These are phyloP conservation scores for Cyclostephanos invisitatus DNA, from an alignment of 108 stramenopile species.

Conservation along the genomic window DNA sequence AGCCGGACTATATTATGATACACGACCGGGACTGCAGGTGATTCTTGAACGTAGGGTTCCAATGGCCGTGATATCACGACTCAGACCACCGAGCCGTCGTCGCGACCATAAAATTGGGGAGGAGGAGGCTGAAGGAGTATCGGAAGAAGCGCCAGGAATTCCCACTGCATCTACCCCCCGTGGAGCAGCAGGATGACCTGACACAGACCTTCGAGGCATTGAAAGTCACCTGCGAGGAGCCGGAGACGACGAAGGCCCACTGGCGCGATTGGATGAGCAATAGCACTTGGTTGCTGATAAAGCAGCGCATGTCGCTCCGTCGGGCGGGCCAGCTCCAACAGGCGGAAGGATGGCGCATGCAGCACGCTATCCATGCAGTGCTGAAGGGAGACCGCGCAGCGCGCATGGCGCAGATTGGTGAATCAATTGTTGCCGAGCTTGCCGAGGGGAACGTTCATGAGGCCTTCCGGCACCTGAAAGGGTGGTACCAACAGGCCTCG, in stretches of 20 bases:
- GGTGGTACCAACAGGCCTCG: too few relatives aligned
- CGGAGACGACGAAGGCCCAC: neutral
- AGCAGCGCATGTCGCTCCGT: neutral
- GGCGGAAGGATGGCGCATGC: neutral
- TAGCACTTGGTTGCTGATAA: neutral
- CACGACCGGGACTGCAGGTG: neutral
- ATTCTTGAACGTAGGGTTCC: neutral
- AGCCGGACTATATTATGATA: neutral
- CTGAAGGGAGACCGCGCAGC: neutral
- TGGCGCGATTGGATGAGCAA: neutral
- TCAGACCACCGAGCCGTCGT: conserved; percentile 1
- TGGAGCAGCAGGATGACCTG: neutral
- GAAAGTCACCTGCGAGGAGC: too few relatives aligned
- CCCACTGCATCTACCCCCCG: neutral
- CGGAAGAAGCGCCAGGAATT: neutral
- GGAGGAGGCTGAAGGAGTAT: conserved; percentile 1
- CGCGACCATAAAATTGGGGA: neutral
- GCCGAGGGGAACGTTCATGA: too few relatives aligned
- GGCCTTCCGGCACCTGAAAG: too few relatives aligned
- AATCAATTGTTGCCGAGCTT: neutral
- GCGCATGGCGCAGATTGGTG: neutral
- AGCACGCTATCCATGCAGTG: neutral
- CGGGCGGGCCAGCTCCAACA: neutral
- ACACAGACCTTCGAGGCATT: neutral
- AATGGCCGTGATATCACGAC: neutral